phyloP scores from a whole-genome alignment of 495 filamentous ascomycete species.

The Hyaloscypha bicolor region DNA sequence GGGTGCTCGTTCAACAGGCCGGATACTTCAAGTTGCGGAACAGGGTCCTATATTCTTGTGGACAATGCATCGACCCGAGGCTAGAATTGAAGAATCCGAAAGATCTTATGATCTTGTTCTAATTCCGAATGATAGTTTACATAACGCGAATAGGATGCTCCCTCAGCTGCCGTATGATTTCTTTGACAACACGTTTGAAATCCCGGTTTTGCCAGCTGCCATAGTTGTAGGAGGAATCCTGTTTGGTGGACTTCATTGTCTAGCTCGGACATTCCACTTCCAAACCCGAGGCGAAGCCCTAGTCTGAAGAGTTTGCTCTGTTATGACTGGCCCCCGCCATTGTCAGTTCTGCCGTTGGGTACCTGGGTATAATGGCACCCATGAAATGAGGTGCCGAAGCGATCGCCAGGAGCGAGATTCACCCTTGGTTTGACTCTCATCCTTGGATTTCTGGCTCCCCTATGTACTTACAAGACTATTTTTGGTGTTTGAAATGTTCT shows the following conservation, averaged over 20 bases:
- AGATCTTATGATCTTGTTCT: no score
- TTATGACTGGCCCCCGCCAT: constrained; percentile 8
- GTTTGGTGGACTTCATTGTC: constrained; percentile 41
- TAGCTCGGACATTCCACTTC: constrained; percentile 44
- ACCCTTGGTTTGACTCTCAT: background rate
- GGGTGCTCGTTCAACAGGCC: no score
- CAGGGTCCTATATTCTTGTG: no score
- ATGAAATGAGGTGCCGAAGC: background rate
- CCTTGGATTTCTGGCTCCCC: background rate
- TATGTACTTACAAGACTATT: constrained; percentile 33
- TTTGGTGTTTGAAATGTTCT: constrained; percentile 34
- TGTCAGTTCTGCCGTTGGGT: background rate
- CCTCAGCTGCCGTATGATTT: no score
- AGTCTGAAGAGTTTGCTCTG: constrained; percentile 32
- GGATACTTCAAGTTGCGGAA: no score
- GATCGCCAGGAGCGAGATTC: background rate
- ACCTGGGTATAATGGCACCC: background rate
- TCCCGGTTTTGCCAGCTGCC: background rate
- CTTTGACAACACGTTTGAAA: no score
- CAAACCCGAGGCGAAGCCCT: constrained; percentile 37
- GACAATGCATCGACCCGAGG: no score
- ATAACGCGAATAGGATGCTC: no score
- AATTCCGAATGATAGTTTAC: no score
- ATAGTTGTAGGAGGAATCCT: constrained; percentile 10
- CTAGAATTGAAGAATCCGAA: no score